These are phyloP conservation scores for Aspergillus sp. DNA, from an alignment of 2,329 filamentous ascomycete species.

Conservation along the genomic window DNA sequence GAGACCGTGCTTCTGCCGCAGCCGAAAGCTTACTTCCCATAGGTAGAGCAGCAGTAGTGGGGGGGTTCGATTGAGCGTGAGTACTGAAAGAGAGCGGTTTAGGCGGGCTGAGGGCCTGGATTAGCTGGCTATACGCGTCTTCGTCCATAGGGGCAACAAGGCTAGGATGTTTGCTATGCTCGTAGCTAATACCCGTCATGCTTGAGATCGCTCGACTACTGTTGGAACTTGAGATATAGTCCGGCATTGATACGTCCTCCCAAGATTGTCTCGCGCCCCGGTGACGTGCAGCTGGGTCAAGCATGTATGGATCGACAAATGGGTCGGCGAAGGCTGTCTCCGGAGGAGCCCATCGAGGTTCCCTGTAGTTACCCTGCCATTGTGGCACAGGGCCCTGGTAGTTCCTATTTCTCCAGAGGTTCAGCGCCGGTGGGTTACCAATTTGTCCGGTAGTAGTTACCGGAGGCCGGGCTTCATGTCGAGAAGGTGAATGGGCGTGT, in stretches of 20 bases:
- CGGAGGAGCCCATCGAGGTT: constrained; percentile 29
- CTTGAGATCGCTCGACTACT: constrained; percentile 43
- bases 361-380: constrained; percentile 23
- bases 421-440: constrained; percentile 21
- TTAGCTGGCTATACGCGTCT: constrained; percentile 37
- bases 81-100: constrained; percentile 30
- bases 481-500: constrained; percentile 64
- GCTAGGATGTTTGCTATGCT: constrained; percentile 43
- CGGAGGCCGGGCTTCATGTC: constrained; percentile 25
- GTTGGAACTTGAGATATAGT: constrained; percentile 44
- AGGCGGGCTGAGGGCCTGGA: constrained; percentile 38
- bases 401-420: constrained; percentile 30
- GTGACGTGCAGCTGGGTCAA: constrained; percentile 27
- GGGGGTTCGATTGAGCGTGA: constrained; percentile 33
- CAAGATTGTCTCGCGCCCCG: constrained; percentile 38
- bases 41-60: constrained; percentile 24
- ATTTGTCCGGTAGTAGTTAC: constrained; percentile 22
- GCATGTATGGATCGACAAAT: constrained; percentile 39
- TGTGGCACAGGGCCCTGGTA: constrained; percentile 30
- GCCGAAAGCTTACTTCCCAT: constrained; percentile 27
- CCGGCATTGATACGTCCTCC: constrained; percentile 51
- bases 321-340: constrained; percentile 39
- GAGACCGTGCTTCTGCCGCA: constrained; percentile 28
- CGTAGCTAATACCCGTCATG: constrained; percentile 42
- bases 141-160: constrained; percentile 34